phyloP scores from a whole-genome alignment of 768 basidiomycete species.

The Calocera cornea region DNA sequence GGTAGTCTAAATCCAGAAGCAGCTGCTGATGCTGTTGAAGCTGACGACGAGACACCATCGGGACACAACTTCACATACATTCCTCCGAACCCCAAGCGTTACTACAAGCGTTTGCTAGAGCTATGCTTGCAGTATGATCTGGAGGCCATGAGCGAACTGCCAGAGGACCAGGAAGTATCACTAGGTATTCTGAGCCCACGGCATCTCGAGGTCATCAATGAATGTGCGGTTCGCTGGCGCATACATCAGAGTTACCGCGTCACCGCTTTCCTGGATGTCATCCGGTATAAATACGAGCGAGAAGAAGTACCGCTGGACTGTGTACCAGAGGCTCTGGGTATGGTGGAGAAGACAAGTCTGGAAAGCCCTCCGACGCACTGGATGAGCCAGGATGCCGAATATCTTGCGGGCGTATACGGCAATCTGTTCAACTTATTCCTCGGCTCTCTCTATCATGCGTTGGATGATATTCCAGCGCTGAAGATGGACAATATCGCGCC shows the following conservation, averaged over 20 bases:
- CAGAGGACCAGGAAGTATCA: constrained; percentile 77
- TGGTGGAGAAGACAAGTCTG: constrained; percentile 51
- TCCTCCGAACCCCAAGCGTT: constrained; percentile 73
- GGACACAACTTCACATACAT: constrained; percentile 80
- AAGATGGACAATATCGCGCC: constrained; percentile 57
- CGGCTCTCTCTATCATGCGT: constrained; percentile 66
- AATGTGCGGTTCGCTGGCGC: constrained; percentile 83
- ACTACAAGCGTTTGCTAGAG: constrained; percentile 73
- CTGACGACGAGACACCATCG: constrained; percentile 55
- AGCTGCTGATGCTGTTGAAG: constrained; percentile 33
- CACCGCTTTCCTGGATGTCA: constrained; percentile 69
- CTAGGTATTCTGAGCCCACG: constrained; percentile 70
- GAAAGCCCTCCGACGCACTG: constrained; percentile 64
- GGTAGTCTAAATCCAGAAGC: constrained; percentile 22
- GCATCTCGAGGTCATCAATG: constrained; percentile 73
- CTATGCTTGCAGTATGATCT: constrained; percentile 72
- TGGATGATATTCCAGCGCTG: constrained; percentile 61
- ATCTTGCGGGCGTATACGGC: constrained; percentile 52
- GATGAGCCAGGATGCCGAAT: constrained; percentile 63
- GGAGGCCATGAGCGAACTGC: constrained; percentile 77
- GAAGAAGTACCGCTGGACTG: constrained; percentile 90
- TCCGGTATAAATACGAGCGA: constrained; percentile 74
- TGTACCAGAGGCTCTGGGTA: constrained; percentile 74
- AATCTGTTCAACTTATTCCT: constrained; percentile 77
- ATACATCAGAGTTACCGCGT: constrained; percentile 66